These are phyloP conservation scores for Venturia asperata DNA, from an alignment of 2,329 filamentous ascomycete species.

Conservation along the genomic window DNA sequence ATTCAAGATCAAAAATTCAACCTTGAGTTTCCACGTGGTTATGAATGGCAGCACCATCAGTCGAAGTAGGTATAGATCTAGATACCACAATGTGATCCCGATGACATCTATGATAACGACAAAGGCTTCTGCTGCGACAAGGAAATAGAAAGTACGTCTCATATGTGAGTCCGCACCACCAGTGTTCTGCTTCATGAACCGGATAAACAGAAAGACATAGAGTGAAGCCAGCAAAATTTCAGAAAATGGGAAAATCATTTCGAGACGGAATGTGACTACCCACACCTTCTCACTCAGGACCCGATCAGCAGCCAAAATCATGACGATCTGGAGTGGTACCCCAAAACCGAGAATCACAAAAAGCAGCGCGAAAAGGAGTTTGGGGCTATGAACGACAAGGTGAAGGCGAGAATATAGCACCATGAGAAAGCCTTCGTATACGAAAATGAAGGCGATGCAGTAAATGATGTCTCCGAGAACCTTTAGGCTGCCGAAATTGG, in stretches of 20 bases:
- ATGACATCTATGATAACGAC: neutral
- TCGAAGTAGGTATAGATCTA: neutral
- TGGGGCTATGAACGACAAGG: conserved; percentile 7
- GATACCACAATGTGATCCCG: neutral
- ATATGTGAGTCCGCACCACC: neutral
- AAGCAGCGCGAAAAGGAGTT: neutral
- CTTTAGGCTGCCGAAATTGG: too few species aligned
- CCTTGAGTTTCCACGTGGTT: conserved; percentile 7
- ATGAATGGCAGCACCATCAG: conserved; percentile 1
- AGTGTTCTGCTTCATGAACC: neutral
- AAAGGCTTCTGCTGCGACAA: neutral
- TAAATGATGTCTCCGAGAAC: too few species aligned
- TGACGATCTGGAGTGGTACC: conserved; percentile 4
- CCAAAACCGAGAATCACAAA: neutral
- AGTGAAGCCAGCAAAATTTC: neutral
- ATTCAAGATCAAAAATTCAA: conserved; percentile 11
- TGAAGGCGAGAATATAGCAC: conserved; percentile 15
- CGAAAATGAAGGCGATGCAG: neutral
- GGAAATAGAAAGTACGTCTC: conserved; percentile 1
- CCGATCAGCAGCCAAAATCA: neutral
- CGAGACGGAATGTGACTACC: neutral
- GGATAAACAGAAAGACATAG: conserved; percentile 12
- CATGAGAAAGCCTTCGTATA: neutral
- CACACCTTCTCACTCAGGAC: neutral
- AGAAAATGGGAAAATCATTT: neutral